A percentile compares a stretch with the other conserved stretches of the same genome.
phyloP scores from a whole-genome alignment of 2,329 filamentous ascomycete species.

The Cercospora sojina region DNA sequence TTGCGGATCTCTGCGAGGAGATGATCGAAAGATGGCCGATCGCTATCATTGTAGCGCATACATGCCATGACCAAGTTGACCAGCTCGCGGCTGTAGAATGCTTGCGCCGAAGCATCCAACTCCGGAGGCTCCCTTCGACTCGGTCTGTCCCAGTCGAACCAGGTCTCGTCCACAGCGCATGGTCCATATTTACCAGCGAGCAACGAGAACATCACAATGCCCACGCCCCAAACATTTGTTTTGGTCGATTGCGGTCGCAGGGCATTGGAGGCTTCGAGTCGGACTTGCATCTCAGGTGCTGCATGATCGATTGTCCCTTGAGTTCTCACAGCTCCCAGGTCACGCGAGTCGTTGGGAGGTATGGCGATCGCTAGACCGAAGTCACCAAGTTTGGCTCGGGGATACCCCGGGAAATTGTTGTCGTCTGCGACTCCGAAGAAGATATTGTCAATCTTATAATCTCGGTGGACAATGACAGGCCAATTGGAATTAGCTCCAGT shows the following conservation, averaged over 20 bases:
- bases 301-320: background rate
- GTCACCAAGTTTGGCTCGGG: constrained; percentile 19
- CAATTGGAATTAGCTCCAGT: constrained; percentile 1
- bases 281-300: background rate
- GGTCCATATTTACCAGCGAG: constrained; percentile 5
- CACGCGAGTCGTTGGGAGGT: background rate
- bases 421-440: constrained; percentile 12
- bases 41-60: constrained; percentile 2
- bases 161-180: background rate
- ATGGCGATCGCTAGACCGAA: constrained; percentile 14
- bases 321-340: background rate
- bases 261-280: background rate
- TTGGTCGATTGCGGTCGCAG: constrained; percentile 6
- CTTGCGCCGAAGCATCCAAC: background rate
- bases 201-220: constrained; percentile 18
- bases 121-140: background rate
- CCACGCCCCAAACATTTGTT: constrained; percentile 23
- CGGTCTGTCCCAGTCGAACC: background rate
- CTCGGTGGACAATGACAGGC: constrained; percentile 22
- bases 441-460: constrained; percentile 18
- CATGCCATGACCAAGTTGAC: constrained; percentile 9
- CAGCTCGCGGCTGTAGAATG: constrained; percentile 10
- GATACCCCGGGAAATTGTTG: constrained; percentile 11
- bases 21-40: constrained; percentile 13
- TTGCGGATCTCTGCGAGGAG: constrained; percentile 5